Evolutionary conservation across 305 asterid genomes (phyloP).

Genomic region (Fraxinus xanthoxyloides): DNA sequence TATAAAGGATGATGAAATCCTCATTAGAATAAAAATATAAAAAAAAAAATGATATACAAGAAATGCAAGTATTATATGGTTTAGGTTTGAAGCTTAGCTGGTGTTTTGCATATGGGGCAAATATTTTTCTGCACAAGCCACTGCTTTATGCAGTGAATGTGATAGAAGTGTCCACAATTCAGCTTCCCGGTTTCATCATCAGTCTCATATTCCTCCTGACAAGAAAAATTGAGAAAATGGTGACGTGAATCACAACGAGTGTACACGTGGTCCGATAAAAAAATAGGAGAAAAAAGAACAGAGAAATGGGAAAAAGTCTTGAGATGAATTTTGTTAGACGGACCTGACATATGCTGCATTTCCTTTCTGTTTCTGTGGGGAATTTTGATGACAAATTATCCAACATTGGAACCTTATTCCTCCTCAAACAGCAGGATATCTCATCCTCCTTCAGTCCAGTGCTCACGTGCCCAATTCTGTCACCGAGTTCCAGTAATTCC

Average conservation of each 20-base stretch:
- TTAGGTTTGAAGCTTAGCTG: constrained; percentile 46
- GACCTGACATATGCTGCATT: constrained; percentile 96
- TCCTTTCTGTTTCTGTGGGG: constrained; percentile 51
- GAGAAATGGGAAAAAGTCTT: not conserved
- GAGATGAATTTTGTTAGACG: not conserved
- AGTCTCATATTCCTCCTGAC: constrained; percentile 77
- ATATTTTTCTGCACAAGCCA: constrained; percentile 78
- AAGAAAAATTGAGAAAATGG: not conserved
- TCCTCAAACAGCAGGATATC: constrained; percentile 60
- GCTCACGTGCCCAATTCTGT: constrained; percentile 80
- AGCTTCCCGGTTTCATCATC: constrained; percentile 80
- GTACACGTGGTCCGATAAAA: not conserved
- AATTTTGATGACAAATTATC: constrained; percentile 35
- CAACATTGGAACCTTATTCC: constrained; percentile 34
- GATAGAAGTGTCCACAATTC: constrained; percentile 75
- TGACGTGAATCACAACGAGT: no score
- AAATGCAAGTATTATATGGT: constrained; percentile 11
- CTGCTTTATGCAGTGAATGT: constrained; percentile 80
- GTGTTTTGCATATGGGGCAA: constrained; percentile 85
- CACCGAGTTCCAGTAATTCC: constrained; percentile 95
- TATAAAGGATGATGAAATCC: constrained; percentile 34
- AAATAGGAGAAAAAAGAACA: not conserved
- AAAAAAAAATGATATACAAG: constrained; percentile 13
- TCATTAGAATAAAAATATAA: constrained; percentile 32
- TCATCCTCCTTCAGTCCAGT: constrained; percentile 84